A percentile compares a stretch with the other conserved stretches of the same genome.
Evolutionary conservation across 345 rosid species (phyloP).

Genomic region (Cardamine resedifolia): DNA sequence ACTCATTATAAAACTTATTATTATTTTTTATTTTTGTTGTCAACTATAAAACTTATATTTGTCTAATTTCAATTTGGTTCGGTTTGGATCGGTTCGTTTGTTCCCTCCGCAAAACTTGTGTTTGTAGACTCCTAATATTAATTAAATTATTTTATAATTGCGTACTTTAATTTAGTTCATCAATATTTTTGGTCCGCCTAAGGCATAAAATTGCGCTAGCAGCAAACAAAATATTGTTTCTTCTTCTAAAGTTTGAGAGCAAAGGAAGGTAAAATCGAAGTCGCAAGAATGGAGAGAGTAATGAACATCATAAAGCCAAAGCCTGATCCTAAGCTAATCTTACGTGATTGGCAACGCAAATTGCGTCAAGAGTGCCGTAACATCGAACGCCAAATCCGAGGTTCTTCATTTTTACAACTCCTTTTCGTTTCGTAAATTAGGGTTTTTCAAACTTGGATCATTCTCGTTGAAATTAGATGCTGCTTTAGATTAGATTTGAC

Average conservation of each 20-base stretch:
- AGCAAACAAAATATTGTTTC: background rate
- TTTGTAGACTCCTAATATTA: too few species aligned
- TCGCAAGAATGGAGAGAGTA: conserved; percentile 64
- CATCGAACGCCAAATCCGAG: conserved; percentile 93
- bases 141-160: too few species aligned
- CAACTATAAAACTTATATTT: too few species aligned
- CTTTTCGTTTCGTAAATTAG: background rate
- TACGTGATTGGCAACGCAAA: conserved; percentile 90
- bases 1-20: too few species aligned
- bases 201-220: background rate
- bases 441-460: conserved; percentile 1
- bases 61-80: too few species aligned
- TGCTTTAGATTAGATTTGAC: background rate
- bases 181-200: background rate
- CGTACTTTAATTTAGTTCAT: background rate
- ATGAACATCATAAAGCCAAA: conserved; percentile 82
- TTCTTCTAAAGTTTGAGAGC: background rate
- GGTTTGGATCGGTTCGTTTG: background rate
- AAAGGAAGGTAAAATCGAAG: background rate
- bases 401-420: conserved; percentile 29
- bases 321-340: conserved; percentile 70
- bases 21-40: too few species aligned
- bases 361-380: conserved; percentile 91
- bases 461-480: background rate
- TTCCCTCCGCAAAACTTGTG: background rate